A percentile compares a stretch with the other conserved stretches of the same genome.
Evolutionary conservation across 106 monocot genomes (phyloP).

Genomic region (Agapanthus africanus): DNA sequence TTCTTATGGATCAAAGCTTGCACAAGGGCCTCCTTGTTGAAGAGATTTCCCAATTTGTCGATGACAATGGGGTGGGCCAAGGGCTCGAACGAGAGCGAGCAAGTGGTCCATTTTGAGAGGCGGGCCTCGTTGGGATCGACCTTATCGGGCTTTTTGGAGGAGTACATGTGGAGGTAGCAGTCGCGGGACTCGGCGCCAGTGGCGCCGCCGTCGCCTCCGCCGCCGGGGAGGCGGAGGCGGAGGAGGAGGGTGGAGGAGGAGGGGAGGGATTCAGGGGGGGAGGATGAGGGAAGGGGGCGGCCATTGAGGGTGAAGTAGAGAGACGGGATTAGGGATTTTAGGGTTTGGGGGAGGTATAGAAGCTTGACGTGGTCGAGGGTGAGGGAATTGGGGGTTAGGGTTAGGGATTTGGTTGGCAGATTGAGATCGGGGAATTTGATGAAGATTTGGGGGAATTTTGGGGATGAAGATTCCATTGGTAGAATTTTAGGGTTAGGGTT

Average conservation of each 20-base stretch:
- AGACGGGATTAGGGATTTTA: conserved; percentile 27
- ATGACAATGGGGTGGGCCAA: conserved; percentile 60
- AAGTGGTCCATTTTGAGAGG: conserved; percentile 79
- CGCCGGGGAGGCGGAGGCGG: conserved; percentile 57
- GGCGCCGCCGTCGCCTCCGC: conserved; percentile 93
- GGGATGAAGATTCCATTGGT: background rate
- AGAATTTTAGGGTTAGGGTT: background rate
- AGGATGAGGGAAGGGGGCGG: conserved; percentile 36
- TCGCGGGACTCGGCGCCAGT: conserved; percentile 95
- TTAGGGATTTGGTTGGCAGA: conserved; percentile 36
- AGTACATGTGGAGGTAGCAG: conserved; percentile 98
- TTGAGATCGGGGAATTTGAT: conserved; percentile 44
- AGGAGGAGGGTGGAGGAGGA: conserved; percentile 38
- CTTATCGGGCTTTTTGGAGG: conserved; percentile 90
- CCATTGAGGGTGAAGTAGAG: conserved; percentile 67
- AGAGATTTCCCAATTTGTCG: conserved; percentile 76
- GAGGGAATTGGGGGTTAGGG: conserved; percentile 20
- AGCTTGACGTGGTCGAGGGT: conserved; percentile 34
- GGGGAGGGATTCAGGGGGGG: conserved; percentile 28
- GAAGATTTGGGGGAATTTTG: conserved; percentile 26
- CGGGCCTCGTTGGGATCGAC: conserved; percentile 88
- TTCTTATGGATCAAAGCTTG: conserved; percentile 78
- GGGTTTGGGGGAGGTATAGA: conserved; percentile 21
- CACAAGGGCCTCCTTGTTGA: conserved; percentile 82
- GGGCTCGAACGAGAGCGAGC: conserved; percentile 80